Base-by-base conservation (phyloP, 2,329 filamentous ascomycete species). In the Ceratocystis papillata region DNA sequence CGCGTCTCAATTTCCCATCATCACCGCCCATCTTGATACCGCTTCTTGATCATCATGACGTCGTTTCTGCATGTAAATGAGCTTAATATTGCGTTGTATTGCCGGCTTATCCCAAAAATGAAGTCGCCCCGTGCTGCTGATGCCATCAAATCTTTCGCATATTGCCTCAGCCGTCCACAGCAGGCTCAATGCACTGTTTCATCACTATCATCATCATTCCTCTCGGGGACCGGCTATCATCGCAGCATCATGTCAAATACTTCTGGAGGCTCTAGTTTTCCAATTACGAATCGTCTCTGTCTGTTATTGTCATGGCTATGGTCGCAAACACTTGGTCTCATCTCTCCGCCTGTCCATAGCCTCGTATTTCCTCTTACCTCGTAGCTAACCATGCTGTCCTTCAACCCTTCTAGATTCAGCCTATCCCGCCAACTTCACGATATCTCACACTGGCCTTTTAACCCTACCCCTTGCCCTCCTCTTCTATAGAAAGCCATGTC, bases 1-100 rank as follows among this genome's bases (percentile, higher is more conserved):
- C 67, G 67, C 67, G 67, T 68, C 65, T 64, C 63, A 45, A 60
- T 60, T 65, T 65, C 50, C 53, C 45, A 65, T 61, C 50, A 45
- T 65, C 64, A 61, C 22, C 63, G 37, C 46, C 57, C 64, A 50
- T 63, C 41, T 33, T 45, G 53, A 48, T 53, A 53, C 25, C 65
- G 28, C 60, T 46, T 65, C 60, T 61, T 50, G 60, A 68, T 63
- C 48, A 17, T 46, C 37, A 64, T 65, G 53, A 68, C 60, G 60
- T 65, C 61, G 64, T 66, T 48, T 46, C 10, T 33, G 20, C 15
- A 41, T 37, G 28, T 28, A 28, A 61, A 44, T 33, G 33, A 48
- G 17, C 25, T 28, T 30, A 33, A 48, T 53, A 37, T 41, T 28
- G 8, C 22, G 30, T 25, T 60, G 37, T 46, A 28, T n/a, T 61